These are phyloP conservation scores for Mycena chlorophos DNA, from an alignment of 768 basidiomycete species.

Conservation along the genomic window DNA sequence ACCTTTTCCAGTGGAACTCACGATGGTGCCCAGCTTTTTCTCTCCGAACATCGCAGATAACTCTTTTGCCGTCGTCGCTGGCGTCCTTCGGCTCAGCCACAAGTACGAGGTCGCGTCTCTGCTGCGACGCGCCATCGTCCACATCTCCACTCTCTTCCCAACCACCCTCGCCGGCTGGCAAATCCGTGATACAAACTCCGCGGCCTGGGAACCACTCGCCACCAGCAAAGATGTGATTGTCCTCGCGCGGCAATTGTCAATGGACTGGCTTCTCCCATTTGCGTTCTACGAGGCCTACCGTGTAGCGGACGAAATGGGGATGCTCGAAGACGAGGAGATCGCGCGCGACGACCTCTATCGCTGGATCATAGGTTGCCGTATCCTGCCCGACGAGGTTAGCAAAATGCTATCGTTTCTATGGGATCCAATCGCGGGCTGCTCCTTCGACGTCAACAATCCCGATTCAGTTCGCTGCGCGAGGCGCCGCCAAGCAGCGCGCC, in stretches of 20 bases:
- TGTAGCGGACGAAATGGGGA: neutral
- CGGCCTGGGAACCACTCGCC: neutral
- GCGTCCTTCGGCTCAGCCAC: constrained; percentile 10
- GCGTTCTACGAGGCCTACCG: neutral
- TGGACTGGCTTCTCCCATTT: constrained; percentile 4
- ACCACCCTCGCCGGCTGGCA: neutral
- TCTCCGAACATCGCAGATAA: neutral
- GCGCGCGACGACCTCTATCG: neutral
- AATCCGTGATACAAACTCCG: neutral
- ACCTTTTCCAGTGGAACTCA: neutral
- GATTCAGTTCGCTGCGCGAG: no score
- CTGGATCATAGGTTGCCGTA: no score
- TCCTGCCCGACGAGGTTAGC: no score
- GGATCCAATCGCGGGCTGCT: no score
- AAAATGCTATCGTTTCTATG: no score
- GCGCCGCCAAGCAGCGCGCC: no score
- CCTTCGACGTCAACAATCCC: no score
- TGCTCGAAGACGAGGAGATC: neutral
- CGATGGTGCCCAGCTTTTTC: constrained; percentile 1
- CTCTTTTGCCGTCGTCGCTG: neutral
- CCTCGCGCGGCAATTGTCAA: neutral
- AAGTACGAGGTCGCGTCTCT: constrained; percentile 11
- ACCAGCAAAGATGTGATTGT: no score
- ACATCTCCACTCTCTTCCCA: neutral
- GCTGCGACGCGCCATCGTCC: constrained; percentile 3